A percentile compares a stretch with the other conserved stretches of the same genome.
phyloP scores from a whole-genome alignment of 768 basidiomycete genomes.

The Termitomyces eurrhizus region DNA sequence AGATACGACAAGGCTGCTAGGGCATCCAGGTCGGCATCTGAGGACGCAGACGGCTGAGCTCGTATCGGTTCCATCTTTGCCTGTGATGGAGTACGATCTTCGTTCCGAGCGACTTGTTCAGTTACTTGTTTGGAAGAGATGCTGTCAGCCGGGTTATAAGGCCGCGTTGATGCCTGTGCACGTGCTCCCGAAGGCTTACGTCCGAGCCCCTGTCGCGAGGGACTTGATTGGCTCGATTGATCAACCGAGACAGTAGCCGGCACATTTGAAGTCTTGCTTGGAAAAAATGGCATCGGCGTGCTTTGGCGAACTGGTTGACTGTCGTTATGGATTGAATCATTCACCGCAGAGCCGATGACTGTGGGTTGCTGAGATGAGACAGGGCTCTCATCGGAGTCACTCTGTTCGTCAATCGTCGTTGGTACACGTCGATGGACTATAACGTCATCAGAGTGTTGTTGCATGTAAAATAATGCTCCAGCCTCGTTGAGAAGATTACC shows the following conservation, averaged over 20 bases:
- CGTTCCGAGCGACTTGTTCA: slow-evolving; percentile 28
- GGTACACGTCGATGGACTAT: slow-evolving; percentile 32
- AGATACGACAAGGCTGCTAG: slow-evolving; percentile 78
- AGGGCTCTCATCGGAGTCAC: slow-evolving; percentile 27
- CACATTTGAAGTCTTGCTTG: slow-evolving; percentile 16
- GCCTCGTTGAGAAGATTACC: slow-evolving; percentile 48
- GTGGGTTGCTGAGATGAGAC: slow-evolving; percentile 4
- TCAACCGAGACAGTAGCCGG: slow-evolving; percentile 19
- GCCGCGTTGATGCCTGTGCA: slow-evolving; percentile 49
- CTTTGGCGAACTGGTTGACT: slow-evolving; percentile 28
- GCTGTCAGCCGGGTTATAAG: slow-evolving; percentile 35
- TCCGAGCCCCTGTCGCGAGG: slow-evolving; percentile 41
- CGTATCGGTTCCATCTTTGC: slow-evolving; percentile 9
- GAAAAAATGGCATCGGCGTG: slow-evolving; percentile 35
- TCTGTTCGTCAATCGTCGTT: slow-evolving; percentile 40
- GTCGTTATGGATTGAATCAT: slow-evolving; percentile 9
- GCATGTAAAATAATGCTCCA: slow-evolving; percentile 68
- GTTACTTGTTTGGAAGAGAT: slow-evolving; percentile 34
- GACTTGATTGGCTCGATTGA: slow-evolving; percentile 31
- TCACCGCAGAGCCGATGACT: slow-evolving; percentile 8
- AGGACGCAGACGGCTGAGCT: slow-evolving; percentile 16
- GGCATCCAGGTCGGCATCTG: slow-evolving; percentile 61
- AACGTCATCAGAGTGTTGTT: slow-evolving; percentile 28
- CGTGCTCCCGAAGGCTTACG: slow-evolving; percentile 85
- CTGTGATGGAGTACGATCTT: slow-evolving; percentile 12